Percentiles rank a stretch among this genome's conserved stretches.
These are phyloP conservation scores for Metarhizium guizhouense DNA, from an alignment of 2,329 filamentous ascomycete genomes.

Conservation along the genomic window DNA sequence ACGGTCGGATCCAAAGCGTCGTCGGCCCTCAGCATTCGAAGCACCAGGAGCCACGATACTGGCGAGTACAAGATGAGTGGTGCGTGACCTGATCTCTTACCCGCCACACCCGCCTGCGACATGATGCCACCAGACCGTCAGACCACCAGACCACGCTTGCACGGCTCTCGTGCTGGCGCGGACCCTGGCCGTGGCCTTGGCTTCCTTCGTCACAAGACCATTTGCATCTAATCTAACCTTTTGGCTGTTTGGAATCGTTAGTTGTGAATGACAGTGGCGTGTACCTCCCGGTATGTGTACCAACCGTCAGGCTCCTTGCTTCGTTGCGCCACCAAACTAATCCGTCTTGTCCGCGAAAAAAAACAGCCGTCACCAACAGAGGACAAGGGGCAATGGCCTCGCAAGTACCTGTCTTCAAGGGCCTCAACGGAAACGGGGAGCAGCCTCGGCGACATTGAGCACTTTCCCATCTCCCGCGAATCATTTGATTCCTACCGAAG, in stretches of 20 bases:
- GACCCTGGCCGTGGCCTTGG: too few species aligned
- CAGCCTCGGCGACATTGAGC: constrained; percentile 74
- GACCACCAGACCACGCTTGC: too few species aligned
- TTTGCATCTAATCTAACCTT: background rate
- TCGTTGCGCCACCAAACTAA: constrained; percentile 2
- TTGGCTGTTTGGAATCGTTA: constrained; percentile 26
- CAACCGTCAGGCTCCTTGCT: background rate
- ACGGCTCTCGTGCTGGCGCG: too few species aligned
- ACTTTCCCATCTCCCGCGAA: constrained; percentile 90
- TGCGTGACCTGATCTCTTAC: constrained; percentile 31
- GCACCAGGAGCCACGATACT: constrained; percentile 51
- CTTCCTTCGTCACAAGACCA: constrained; percentile 13
- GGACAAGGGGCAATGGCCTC: constrained; percentile 71
- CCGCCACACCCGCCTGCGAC: constrained; percentile 3
- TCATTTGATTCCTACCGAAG: constrained; percentile 95
- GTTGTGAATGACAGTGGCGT: constrained; percentile 95
- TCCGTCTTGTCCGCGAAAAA: background rate
- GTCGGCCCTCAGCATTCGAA: constrained; percentile 52
- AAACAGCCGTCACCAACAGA: constrained; percentile 76
- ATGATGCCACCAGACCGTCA: background rate
- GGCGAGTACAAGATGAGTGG: constrained; percentile 75
- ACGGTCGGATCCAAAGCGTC: constrained; percentile 54
- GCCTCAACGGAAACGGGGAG: constrained; percentile 47
- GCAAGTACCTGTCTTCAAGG: constrained; percentile 41
- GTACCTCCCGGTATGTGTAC: constrained; percentile 69